Evolutionary conservation across 2,329 filamentous ascomycete species (phyloP).

Genomic region (Colletotrichum horii): DNA sequence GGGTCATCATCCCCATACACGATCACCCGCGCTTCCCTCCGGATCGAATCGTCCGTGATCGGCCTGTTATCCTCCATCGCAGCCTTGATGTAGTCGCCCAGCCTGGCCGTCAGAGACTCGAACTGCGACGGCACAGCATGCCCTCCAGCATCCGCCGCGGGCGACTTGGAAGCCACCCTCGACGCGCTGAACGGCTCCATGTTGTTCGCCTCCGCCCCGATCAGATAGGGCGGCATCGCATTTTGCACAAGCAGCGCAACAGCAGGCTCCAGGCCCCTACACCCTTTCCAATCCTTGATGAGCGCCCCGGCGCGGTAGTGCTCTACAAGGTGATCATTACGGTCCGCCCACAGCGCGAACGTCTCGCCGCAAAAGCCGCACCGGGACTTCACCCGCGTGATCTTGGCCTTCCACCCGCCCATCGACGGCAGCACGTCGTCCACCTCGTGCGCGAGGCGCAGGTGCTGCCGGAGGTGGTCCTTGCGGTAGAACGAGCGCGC

Average conservation of each 20-base stretch:
- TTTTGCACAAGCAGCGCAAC: neutral
- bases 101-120: neutral
- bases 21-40: neutral
- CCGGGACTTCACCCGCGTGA: neutral
- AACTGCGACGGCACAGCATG: neutral
- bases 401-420: neutral
- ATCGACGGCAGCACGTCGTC: neutral
- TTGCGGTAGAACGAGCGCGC: neutral
- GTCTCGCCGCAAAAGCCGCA: neutral
- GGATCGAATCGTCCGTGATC: neutral
- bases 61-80: neutral
- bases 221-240: neutral
- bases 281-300: neutral
- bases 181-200: neutral
- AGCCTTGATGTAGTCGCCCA: neutral
- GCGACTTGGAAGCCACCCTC: neutral
- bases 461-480: neutral
- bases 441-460: neutral
- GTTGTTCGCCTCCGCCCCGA: neutral
- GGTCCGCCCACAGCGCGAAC: neutral
- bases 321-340: neutral
- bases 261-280: neutral
- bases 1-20: neutral
- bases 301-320: neutral
- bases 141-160: rapidly evolving